Evolutionary conservation across 2,329 filamentous ascomycete species (phyloP).

Genomic region (Neofusicoccum cordaticola): DNA sequence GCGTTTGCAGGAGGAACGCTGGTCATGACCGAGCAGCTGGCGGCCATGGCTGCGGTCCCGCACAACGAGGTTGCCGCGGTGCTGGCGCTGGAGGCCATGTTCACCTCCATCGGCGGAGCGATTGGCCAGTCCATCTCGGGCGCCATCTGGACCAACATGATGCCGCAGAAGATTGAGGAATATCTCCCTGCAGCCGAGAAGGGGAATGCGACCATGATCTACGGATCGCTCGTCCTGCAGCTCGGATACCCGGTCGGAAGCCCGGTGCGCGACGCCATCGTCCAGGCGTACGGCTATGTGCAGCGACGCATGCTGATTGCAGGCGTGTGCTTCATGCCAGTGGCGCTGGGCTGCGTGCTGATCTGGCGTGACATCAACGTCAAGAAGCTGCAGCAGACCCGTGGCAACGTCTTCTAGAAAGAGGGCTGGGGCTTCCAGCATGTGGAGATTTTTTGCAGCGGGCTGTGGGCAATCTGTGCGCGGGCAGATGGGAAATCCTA

Average conservation of each 20-base stretch:
- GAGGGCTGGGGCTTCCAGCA: too few species aligned
- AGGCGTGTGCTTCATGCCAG: conserved; percentile 28
- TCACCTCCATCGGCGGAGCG: conserved; percentile 51
- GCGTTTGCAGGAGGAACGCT: conserved; percentile 31
- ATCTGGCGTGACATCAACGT: conserved; percentile 36
- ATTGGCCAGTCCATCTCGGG: conserved; percentile 51
- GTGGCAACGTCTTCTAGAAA: conserved; percentile 31
- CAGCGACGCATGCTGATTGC: conserved; percentile 46
- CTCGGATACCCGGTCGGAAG: conserved; percentile 51
- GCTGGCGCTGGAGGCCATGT: conserved; percentile 60
- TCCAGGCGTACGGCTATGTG: conserved; percentile 27
- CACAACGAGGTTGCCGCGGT: conserved; percentile 62
- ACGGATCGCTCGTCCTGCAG: conserved; percentile 53
- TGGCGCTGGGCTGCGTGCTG: conserved; percentile 27
- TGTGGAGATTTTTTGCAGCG: background rate
- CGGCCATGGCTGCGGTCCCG: conserved; percentile 16
- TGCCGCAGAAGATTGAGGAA: conserved; percentile 48
- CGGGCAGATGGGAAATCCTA: background rate
- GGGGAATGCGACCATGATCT: conserved; percentile 43
- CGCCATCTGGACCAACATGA: conserved; percentile 60
- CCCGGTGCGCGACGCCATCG: conserved; percentile 41
- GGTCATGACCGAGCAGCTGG: conserved; percentile 19
- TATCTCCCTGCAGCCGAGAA: conserved; percentile 43
- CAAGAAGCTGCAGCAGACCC: conserved; percentile 33
- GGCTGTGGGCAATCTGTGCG: background rate